Base-by-base conservation (phyloP, 2,329 filamentous ascomycete genomes). In the Fusarium fracticaudum region DNA sequence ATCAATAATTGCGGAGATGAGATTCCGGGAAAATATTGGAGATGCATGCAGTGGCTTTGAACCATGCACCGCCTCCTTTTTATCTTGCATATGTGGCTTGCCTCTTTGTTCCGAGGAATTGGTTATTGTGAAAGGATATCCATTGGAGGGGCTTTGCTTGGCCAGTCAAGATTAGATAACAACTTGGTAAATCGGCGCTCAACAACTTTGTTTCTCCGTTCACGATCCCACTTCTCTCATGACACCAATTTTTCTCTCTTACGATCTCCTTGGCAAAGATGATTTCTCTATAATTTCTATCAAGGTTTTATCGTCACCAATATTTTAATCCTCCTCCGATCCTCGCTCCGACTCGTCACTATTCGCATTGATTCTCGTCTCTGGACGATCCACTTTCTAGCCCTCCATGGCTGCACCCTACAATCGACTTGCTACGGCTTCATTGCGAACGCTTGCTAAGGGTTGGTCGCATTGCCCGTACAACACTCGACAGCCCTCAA, bases 121-220 rank as follows among this genome's bases (percentile, higher is more conserved):
- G 67, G 60, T 33, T 41, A 31, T 37, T 66, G 48, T 40, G 35
- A 45, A 55, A 75, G 64, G 64, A 65, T 47, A 73, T 48, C 45
- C 45, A 48, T 76, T 75, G 67, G 76, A 77, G 47, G 47, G 75
- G 76, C 33, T 26, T 31, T 48, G 68, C 76, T 66, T 54, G 62
- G 33, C 65, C 59, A 68, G 64, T 63, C 73, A 76, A 70, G 67
- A 76, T 78, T 74, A 78, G 76, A 78, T 78, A 77, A 78, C 76
- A 66, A 66, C 67, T 71, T 71, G 47, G 54, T 70, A 72, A 76
- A 78, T 65, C 71, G 72, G 70, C 51, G 61, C 65, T 73, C 73
- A 76, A 75, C 73, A 73, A 75, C 66, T 74, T 76, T 76, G 60
- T 75, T 73, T 75, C 73, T 76, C 71, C 73, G 67, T 75, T 73